These are phyloP conservation scores for Biscogniauxia sp. DNA, from an alignment of 2,329 filamentous ascomycete species.

Conservation along the genomic window DNA sequence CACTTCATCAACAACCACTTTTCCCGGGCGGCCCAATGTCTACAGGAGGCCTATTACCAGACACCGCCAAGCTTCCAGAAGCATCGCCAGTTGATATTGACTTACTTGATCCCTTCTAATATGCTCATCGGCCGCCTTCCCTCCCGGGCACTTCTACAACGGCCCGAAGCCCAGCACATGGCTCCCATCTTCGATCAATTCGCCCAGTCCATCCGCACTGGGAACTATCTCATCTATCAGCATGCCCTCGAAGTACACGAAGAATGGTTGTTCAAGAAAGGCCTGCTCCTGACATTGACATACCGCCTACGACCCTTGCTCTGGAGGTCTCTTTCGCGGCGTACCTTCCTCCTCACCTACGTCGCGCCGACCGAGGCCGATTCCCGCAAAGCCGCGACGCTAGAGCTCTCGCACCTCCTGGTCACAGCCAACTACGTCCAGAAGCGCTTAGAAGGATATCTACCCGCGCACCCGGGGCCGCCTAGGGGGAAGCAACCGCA, in stretches of 20 bases:
- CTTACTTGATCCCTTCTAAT: slow-evolving; percentile 79
- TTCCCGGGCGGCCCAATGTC: slow-evolving; percentile 68
- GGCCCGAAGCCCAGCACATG: slow-evolving; percentile 67
- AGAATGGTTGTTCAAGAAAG: slow-evolving; percentile 72
- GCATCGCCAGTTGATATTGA: slow-evolving; percentile 77
- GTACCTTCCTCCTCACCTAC: slow-evolving; percentile 75
- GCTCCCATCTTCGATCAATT: slow-evolving; percentile 68
- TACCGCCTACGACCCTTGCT: slow-evolving; percentile 78
- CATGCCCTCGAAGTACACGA: slow-evolving; percentile 62
- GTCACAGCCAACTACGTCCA: slow-evolving; percentile 65
- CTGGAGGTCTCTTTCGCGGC: slow-evolving; percentile 79
- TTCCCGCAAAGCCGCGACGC: slow-evolving; percentile 65
- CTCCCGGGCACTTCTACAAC: slow-evolving; percentile 60
- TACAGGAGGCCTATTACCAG: slow-evolving; percentile 79
- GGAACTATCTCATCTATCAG: slow-evolving; percentile 74
- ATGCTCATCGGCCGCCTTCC: slow-evolving; percentile 84
- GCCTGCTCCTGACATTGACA: slow-evolving; percentile 71
- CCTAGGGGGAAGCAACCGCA: slow-evolving; percentile 37
- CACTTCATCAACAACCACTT: slow-evolving; percentile 84
- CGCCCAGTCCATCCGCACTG: slow-evolving; percentile 67
- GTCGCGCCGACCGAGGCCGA: slow-evolving; percentile 58
- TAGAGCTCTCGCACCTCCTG: slow-evolving; percentile 70
- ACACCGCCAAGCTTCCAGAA: slow-evolving; percentile 58
- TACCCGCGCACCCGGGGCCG: slow-evolving; percentile 37
- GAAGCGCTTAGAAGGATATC: slow-evolving; percentile 57